These are phyloP conservation scores for Panus rudis DNA, from an alignment of 768 basidiomycete genomes.

Conservation along the genomic window DNA sequence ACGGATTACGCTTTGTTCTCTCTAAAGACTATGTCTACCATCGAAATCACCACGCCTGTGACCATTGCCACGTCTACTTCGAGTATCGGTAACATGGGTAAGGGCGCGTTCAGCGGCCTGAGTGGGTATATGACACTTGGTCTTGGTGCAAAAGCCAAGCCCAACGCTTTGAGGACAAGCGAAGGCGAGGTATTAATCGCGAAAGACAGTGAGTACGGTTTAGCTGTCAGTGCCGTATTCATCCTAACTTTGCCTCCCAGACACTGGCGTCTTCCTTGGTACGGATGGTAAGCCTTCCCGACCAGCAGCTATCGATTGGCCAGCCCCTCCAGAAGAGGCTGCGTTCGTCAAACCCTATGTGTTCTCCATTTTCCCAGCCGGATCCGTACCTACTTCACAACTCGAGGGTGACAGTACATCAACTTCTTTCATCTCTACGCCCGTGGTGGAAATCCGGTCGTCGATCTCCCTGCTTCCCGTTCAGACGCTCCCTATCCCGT, in stretches of 20 bases:
- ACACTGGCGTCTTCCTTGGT: conserved; percentile 61
- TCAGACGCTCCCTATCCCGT: conserved; percentile 63
- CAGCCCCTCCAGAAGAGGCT: conserved; percentile 80
- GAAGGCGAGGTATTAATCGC: conserved; percentile 64
- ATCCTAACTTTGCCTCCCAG: conserved; percentile 29
- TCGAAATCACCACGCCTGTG: conserved; percentile 44
- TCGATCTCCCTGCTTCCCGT: conserved; percentile 54
- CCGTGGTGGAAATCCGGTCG: conserved; percentile 65
- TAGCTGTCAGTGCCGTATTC: neutral
- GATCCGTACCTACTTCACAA: conserved; percentile 38
- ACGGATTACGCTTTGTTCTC: conserved; percentile 73
- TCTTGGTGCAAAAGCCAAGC: conserved; percentile 67
- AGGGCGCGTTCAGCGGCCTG: conserved; percentile 72
- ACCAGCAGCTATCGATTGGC: conserved; percentile 56
- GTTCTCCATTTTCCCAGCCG: conserved; percentile 66
- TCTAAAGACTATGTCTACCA: conserved; percentile 47
- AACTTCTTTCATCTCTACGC: conserved; percentile 39
- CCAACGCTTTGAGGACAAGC: conserved; percentile 45
- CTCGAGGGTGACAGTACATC: conserved; percentile 17
- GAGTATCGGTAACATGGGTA: conserved; percentile 40
- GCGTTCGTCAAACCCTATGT: conserved; percentile 75
- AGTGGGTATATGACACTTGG: conserved; percentile 85
- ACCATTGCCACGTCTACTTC: conserved; percentile 29
- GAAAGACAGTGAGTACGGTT: conserved; percentile 64
- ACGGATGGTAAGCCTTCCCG: conserved; percentile 49